Evolutionary conservation across 768 basidiomycete genomes (phyloP), one percentile per base, ranked within the genome.

Genomic region (Collybiopsis luxurians): DNA sequence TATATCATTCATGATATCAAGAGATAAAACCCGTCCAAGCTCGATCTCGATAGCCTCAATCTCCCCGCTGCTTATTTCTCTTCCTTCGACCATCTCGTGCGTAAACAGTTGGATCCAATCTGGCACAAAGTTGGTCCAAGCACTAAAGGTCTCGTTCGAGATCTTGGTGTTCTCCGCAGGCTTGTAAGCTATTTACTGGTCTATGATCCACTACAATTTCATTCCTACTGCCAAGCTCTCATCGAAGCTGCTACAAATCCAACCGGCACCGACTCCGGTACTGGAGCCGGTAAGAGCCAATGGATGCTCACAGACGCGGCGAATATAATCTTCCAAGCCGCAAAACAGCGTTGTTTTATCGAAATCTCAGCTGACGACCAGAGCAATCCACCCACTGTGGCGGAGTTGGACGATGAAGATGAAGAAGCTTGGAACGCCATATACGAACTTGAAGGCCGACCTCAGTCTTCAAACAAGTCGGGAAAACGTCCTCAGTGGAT

Each of bases 121-220:
- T 98, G 97, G 96, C 95, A 98, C 70, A 92, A 94, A 72, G 95
- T 96, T 26, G 94, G 94, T 0, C 86, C 92, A 1, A 88, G 84
- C 59, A 98, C 95, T 4, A 94, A 92, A 63, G 92, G 95, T 59
- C 83, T 98, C 11, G 93, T 98, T 9, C 83, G 79, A 50, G 96
- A 98, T 67, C 82, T 99, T 17, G 86, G 89, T 0, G 89, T 87
- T 1, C 79, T 99, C 1, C 81, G 97, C 0, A 85, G 87, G 44
- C 80, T 98, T 4, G 83, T 98, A 42, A 79, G 79, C 91, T 95
- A 92, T 68, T 82, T 98, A 11, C 75, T 99, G 40, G 86, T 89
- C 1, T 96, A 97, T 65, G 95, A 98, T 65, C 80, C 93, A 4
- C 81, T 98, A 21, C 87, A 90, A 27, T 98, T 97, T 69, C 88